Conservation (phyloP, 495 filamentous ascomycete genomes). For the Parathielavia hyrcaniae region DNA sequence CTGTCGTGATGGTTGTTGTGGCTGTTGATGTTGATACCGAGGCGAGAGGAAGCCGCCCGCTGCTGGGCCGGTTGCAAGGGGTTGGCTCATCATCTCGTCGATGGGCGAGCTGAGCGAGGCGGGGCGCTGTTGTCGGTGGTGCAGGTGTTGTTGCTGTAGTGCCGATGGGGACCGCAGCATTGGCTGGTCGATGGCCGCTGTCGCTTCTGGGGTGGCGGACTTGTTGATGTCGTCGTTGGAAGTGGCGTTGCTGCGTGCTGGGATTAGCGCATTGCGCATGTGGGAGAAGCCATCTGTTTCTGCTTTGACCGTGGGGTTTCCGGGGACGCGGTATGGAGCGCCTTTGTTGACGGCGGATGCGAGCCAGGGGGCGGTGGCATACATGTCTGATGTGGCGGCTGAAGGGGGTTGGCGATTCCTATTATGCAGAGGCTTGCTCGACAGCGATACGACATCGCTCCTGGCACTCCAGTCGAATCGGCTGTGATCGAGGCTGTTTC, state of each 20-base stretch:
- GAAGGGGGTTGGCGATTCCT: slow-evolving; percentile 19
- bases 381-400: slow-evolving; percentile 19
- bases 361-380: slow-evolving; percentile 23
- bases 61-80: slow-evolving; percentile 18
- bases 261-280: slow-evolving; percentile 32
- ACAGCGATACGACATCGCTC: slow-evolving; percentile 19
- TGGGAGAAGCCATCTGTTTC: slow-evolving; percentile 37
- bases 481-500: slow-evolving; percentile 21
- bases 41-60: slow-evolving; percentile 9
- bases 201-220: slow-evolving; percentile 33
- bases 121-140: background rate
- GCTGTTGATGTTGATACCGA: slow-evolving; percentile 19
- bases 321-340: slow-evolving; percentile 23
- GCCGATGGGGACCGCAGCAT: slow-evolving; percentile 9
- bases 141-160: background rate
- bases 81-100: slow-evolving; percentile 21
- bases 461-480: slow-evolving; percentile 31
- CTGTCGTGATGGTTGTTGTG: slow-evolving; percentile 18
- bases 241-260: slow-evolving; percentile 32
- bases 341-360: slow-evolving; percentile 20
- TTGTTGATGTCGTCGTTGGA: slow-evolving; percentile 23
- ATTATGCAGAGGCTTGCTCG: slow-evolving; percentile 4
- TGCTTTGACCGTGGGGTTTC: slow-evolving; percentile 31
- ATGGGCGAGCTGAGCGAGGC: slow-evolving; percentile 23
- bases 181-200: slow-evolving; percentile 1